Base-by-base conservation (phyloP, 352 stramenopile species). In the Phytophthora crassamura region DNA sequence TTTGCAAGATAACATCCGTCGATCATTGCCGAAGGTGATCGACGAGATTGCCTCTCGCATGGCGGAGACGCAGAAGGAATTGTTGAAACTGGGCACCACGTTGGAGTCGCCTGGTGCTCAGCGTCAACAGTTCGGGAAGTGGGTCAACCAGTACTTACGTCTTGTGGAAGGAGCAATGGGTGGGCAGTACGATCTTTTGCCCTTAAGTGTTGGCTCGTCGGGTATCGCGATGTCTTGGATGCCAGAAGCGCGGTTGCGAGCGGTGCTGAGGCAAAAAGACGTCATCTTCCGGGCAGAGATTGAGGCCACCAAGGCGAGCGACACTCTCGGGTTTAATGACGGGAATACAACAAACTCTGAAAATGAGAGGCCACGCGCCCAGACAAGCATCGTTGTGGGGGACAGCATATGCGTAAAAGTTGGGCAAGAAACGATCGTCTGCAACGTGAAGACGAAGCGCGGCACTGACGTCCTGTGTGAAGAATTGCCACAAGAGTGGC, bases 1-100 rank as follows among this genome's bases (percentile, higher is more conserved):
- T 28, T 51, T 89, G 52, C 67, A 86, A 14, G 59, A 77, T 34
- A 86, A 83, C 30, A 84, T 87, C 20, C 64, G 69, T 33, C 71
- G 69, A 1, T 78, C 75, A 9, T 59, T 86, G 61, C 80, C 77
- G 0, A 68, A 63, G 16, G 77, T 89, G 10, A 66, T 85, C 16
- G 14, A 49, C 9, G 75, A 86, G 61, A 86, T 89, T 20, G 64
- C 53, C 20, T 49, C 61, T 7, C 64, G 58, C 9, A 69, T 83
- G 14, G 57, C 43, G 7, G 33, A 54, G 15, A 69, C 58, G 1
- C 36, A 70, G 15, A 53, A 59, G 10, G 52, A 69, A 20, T 43
- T 86, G 38, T 30, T 14, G 2, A 50, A 9, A 2, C 34, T 89
- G 16, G 80, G 77, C 15, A 45, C 56, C n/a, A 18, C 73, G 2